A percentile compares a stretch with the other conserved stretches of the same genome.
Conservation (phyloP, 2,329 filamentous ascomycete genomes). For the Celoporthe dispersa region DNA sequence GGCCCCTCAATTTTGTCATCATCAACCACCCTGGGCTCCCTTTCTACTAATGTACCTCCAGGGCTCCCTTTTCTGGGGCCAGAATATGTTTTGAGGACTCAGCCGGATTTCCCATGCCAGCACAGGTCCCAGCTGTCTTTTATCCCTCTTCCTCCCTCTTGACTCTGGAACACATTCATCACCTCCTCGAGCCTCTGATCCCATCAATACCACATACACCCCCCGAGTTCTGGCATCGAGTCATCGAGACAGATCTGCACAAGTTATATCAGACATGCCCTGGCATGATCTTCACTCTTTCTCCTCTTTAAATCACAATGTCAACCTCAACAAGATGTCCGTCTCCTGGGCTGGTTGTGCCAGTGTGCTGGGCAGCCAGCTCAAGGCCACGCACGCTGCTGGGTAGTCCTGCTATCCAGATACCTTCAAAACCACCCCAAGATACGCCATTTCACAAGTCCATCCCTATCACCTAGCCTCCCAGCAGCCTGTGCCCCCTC, state of each 20-base stretch:
- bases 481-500: neutral
- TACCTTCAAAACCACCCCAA: neutral
- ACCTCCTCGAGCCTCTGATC: neutral
- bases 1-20: slow-evolving; percentile 6
- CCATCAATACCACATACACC: slow-evolving; percentile 1
- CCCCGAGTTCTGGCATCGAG: neutral
- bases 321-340: neutral
- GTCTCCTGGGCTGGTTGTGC: neutral
- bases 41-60: neutral
- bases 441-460: neutral
- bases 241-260: neutral
- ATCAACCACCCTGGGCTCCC: slow-evolving; percentile 4
- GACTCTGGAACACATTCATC: neutral
- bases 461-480: neutral
- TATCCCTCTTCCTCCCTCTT: neutral
- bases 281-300: neutral
- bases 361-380: neutral
- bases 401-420: neutral
- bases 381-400: neutral
- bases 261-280: neutral
- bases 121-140: neutral
- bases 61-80: neutral
- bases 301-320: neutral
- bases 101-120: neutral
- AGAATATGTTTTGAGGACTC: neutral